phyloP scores from a whole-genome alignment of 1,284 basidiomycete genomes.

The Trichosporon faecale region DNA sequence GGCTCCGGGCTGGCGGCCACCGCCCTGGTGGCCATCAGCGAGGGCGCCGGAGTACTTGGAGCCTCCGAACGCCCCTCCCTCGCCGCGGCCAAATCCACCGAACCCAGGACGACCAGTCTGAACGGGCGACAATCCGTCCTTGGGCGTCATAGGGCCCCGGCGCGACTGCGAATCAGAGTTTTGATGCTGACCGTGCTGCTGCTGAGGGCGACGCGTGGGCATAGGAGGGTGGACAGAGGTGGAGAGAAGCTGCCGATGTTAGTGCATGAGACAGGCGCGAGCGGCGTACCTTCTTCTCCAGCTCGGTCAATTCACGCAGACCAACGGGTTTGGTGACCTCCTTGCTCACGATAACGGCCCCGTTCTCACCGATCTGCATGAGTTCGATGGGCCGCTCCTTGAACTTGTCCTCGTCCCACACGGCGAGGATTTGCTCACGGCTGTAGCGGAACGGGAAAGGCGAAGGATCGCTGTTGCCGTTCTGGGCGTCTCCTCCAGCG shows the following conservation, averaged over 20 bases:
- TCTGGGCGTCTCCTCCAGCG: conserved; percentile 50
- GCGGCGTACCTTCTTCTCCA: conserved; percentile 79
- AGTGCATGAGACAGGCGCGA: not conserved
- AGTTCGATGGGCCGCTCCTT: conserved; percentile 76
- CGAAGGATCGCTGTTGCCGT: conserved; percentile 22
- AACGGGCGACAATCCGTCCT: conserved; percentile 6
- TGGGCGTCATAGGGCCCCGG: not conserved
- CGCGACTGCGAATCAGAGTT: conserved; percentile 1
- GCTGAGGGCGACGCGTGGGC: conserved; percentile 31
- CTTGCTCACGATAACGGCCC: conserved; percentile 79
- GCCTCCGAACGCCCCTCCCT: conserved; percentile 43
- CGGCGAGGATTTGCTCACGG: conserved; percentile 75
- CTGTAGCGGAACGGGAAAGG: conserved; percentile 75
- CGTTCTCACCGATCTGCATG: conserved; percentile 59
- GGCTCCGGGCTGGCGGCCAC: conserved; percentile 37
- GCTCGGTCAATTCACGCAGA: conserved; percentile 71
- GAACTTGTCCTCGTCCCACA: conserved; percentile 74
- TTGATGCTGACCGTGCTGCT: conserved; percentile 10
- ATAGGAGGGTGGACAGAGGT: conserved; percentile 41
- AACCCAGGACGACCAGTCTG: conserved; percentile 28
- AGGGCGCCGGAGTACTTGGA: conserved; percentile 38
- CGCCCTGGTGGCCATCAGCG: conserved; percentile 16
- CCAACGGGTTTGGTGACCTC: conserved; percentile 67
- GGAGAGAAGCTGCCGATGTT: conserved; percentile 34
- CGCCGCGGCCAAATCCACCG: conserved; percentile 44